These are phyloP conservation scores for Fusarium sp. DNA, from an alignment of 2,329 filamentous ascomycete genomes.

Conservation along the genomic window DNA sequence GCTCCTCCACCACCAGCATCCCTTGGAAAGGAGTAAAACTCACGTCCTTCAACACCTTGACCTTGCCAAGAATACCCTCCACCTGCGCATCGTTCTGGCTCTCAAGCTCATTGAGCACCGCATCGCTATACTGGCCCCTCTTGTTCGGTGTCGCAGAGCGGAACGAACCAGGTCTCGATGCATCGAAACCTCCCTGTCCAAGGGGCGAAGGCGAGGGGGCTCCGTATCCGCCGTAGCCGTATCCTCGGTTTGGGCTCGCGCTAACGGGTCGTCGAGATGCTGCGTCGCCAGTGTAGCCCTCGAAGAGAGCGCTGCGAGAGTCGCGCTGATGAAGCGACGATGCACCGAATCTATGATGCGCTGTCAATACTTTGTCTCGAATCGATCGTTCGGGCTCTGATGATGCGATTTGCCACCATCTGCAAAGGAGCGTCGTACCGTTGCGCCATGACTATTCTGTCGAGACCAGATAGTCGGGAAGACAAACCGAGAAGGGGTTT, in stretches of 20 bases:
- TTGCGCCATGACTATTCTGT: conserved; percentile 48
- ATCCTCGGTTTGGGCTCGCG: conserved; percentile 59
- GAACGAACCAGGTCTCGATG: conserved; percentile 49
- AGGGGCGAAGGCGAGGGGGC: conserved; percentile 35
- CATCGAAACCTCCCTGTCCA: conserved; percentile 24
- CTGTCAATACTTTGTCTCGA: conserved; percentile 14
- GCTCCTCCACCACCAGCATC: not conserved
- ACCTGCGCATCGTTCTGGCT: conserved; percentile 94
- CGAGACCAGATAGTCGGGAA: not conserved
- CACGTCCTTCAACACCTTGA: conserved; percentile 89
- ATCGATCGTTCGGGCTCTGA: conserved; percentile 4
- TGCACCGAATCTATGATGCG: conserved; percentile 67
- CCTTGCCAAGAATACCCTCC: conserved; percentile 90
- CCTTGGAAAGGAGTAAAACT: conserved; percentile 49
- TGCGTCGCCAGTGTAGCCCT: conserved; percentile 70
- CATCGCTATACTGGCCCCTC: conserved; percentile 91
- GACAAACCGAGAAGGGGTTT: not conserved
- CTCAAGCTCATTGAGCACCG: conserved; percentile 91
- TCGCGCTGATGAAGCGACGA: conserved; percentile 79
- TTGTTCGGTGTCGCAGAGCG: conserved; percentile 77
- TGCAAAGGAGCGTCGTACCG: conserved; percentile 42
- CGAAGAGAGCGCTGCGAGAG: conserved; percentile 78
- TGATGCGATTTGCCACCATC: conserved; percentile 17
- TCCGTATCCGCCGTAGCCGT: conserved; percentile 58
- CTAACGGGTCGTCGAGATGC: conserved; percentile 54